Evolutionary conservation across 495 filamentous ascomycete genomes (phyloP).

Genomic region (Aspergillus olivimuriae): DNA sequence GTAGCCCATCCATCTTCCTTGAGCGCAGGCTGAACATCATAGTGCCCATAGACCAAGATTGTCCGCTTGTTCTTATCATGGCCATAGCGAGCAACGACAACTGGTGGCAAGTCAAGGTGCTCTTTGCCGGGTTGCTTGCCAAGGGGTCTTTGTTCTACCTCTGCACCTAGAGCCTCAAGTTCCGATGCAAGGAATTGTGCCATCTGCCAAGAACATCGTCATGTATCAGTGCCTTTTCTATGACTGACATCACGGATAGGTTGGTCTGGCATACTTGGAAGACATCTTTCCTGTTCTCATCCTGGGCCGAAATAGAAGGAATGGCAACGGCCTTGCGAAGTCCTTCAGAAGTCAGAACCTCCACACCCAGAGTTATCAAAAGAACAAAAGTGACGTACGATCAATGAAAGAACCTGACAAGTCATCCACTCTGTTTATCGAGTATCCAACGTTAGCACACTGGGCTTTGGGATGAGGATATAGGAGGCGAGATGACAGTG

Average conservation of each 20-base stretch:
- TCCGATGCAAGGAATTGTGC: slow-evolving; percentile 81
- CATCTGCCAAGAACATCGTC: slow-evolving; percentile 56
- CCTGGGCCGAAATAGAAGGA: slow-evolving; percentile 88
- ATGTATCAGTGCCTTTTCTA: slow-evolving; percentile 4
- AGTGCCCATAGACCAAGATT: slow-evolving; percentile 96
- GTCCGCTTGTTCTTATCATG: slow-evolving; percentile 86
- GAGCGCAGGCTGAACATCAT: slow-evolving; percentile 94
- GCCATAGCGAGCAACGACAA: slow-evolving; percentile 86
- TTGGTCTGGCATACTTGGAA: slow-evolving; percentile 49
- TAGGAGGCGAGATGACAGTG: background rate
- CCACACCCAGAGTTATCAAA: background rate
- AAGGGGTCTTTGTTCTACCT: slow-evolving; percentile 73
- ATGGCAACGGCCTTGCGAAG: slow-evolving; percentile 90
- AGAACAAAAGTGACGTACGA: slow-evolving; percentile 40
- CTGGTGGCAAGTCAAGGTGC: slow-evolving; percentile 85
- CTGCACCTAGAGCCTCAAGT: slow-evolving; percentile 75
- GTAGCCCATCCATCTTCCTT: slow-evolving; percentile 95
- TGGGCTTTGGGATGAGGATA: background rate
- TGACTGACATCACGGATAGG: background rate
- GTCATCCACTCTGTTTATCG: slow-evolving; percentile 74
- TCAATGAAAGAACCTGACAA: slow-evolving; percentile 82
- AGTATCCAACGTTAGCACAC: too few relatives aligned
- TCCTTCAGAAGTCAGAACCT: slow-evolving; percentile 28
- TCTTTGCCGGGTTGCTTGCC: slow-evolving; percentile 88
- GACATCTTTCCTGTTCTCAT: slow-evolving; percentile 80